Evolutionary conservation across 1,139 yeast genomes (phyloP).

Genomic region (Taphrina communis): DNA sequence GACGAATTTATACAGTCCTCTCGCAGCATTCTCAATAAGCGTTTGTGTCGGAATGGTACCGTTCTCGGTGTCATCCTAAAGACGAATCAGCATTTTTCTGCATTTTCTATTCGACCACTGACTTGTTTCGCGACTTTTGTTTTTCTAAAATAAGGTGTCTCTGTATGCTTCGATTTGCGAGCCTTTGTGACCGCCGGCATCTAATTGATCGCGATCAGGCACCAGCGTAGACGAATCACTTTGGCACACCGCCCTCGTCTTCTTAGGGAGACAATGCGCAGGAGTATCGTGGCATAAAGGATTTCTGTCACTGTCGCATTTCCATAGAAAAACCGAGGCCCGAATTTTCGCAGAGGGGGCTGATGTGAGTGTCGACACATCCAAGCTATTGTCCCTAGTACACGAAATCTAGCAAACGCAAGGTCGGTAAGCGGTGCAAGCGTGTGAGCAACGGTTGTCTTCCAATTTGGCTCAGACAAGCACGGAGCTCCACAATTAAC

Average conservation of each 20-base stretch:
- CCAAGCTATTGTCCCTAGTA: no score
- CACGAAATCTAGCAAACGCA: no score
- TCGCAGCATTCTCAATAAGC: conserved; percentile 29
- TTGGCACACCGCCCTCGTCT: not conserved
- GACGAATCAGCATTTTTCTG: conserved; percentile 3
- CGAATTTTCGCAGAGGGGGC: no score
- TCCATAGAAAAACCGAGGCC: no score
- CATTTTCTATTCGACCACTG: not conserved
- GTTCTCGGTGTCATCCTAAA: not conserved
- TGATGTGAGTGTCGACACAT: no score
- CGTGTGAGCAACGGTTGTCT: not conserved
- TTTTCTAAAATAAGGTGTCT: conserved; percentile 17
- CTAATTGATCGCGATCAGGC: conserved; percentile 4
- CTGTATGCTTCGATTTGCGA: conserved; percentile 8
- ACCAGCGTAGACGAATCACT: not conserved
- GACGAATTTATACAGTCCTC: conserved; percentile 18
- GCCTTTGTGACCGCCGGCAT: conserved; percentile 26
- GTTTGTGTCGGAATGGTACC: not conserved
- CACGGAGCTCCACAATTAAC: not conserved
- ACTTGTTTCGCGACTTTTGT: conserved; percentile 12
- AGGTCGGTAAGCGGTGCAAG: no score
- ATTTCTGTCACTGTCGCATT: not conserved
- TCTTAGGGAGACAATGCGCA: not conserved
- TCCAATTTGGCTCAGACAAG: not conserved
- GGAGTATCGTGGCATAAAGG: not conserved